These are phyloP conservation scores for Carex parvula DNA, from an alignment of 176 grass and related monocot genomes.

Conservation along the genomic window DNA sequence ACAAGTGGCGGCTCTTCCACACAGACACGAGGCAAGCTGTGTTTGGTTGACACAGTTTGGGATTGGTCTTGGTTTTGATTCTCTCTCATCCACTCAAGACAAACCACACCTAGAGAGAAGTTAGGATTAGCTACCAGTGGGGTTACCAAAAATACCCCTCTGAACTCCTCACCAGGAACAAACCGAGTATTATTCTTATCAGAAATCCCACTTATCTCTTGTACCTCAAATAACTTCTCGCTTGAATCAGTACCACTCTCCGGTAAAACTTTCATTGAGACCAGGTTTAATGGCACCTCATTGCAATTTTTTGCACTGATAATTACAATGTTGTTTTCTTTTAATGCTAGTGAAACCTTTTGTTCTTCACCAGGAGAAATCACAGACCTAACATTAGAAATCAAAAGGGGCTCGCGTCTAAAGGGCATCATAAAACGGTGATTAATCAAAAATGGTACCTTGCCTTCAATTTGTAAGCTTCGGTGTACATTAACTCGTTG, in stretches of 20 bases:
- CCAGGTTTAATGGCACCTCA: conserved; percentile 66
- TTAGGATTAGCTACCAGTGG: conserved; percentile 34
- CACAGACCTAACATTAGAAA: conserved; percentile 67
- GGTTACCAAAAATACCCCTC: conserved; percentile 71
- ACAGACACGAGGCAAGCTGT: conserved; percentile 53
- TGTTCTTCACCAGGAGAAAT: conserved; percentile 31
- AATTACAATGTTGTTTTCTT: conserved; percentile 70
- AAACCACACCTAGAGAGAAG: conserved; percentile 64
- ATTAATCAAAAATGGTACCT: conserved; percentile 61
- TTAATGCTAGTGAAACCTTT: conserved; percentile 64
- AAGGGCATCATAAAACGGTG: conserved; percentile 78
- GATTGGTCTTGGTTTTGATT: conserved; percentile 38
- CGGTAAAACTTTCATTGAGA: conserved; percentile 47
- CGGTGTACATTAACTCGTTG: conserved; percentile 79
- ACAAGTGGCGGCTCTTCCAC: conserved; percentile 79
- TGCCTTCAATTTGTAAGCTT: conserved; percentile 96
- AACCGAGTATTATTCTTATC: conserved; percentile 34
- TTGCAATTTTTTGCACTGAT: conserved; percentile 72
- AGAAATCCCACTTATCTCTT: conserved; percentile 59
- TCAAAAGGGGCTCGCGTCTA: conserved; percentile 79
- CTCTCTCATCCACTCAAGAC: conserved; percentile 74
- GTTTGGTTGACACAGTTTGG: conserved; percentile 42
- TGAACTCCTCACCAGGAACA: conserved; percentile 73
- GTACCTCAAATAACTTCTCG: conserved; percentile 35
- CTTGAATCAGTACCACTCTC: conserved; percentile 31